Conservation (phyloP, 768 basidiomycete species). For the Tulasnella sp. region DNA sequence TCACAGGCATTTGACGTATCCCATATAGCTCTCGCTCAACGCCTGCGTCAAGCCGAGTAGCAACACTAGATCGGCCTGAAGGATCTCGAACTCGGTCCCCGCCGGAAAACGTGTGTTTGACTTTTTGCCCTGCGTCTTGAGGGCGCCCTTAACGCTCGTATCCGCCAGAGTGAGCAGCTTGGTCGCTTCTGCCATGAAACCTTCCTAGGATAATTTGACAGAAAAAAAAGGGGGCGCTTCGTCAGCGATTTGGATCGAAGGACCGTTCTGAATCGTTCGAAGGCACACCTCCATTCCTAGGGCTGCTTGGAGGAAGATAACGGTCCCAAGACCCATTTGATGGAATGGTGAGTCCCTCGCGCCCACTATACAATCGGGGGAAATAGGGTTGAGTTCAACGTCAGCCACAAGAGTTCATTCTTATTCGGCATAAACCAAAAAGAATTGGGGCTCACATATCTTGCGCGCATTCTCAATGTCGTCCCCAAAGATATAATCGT, state of each 20-base stretch:
- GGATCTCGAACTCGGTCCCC: conserved; percentile 65
- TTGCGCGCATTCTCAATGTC: conserved; percentile 1
- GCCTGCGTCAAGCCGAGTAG: conserved; percentile 61
- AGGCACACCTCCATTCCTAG: conserved; percentile 62
- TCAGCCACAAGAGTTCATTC: no score
- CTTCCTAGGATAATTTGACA: no score
- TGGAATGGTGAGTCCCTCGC: conserved; percentile 44
- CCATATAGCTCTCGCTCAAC: conserved; percentile 31
- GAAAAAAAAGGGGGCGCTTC: background rate
- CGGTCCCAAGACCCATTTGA: conserved; percentile 57
- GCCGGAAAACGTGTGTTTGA: conserved; percentile 36
- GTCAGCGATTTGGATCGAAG: background rate
- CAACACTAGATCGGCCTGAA: conserved; percentile 62
- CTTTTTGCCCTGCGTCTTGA: conserved; percentile 30
- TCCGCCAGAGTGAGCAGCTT: conserved; percentile 46
- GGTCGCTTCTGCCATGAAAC: conserved; percentile 52
- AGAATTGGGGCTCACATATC: background rate
- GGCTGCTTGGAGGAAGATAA: conserved; percentile 64
- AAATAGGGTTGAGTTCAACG: background rate
- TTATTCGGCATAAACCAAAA: background rate
- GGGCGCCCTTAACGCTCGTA: conserved; percentile 45
- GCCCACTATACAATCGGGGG: background rate
- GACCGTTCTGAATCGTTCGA: background rate
- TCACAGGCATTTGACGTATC: conserved; percentile 28
- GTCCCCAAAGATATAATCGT: conserved; percentile 7